A percentile compares a stretch with the other conserved stretches of the same genome.
Conservation (phyloP, 768 basidiomycete species). For the Rhodocollybia butyracea region DNA sequence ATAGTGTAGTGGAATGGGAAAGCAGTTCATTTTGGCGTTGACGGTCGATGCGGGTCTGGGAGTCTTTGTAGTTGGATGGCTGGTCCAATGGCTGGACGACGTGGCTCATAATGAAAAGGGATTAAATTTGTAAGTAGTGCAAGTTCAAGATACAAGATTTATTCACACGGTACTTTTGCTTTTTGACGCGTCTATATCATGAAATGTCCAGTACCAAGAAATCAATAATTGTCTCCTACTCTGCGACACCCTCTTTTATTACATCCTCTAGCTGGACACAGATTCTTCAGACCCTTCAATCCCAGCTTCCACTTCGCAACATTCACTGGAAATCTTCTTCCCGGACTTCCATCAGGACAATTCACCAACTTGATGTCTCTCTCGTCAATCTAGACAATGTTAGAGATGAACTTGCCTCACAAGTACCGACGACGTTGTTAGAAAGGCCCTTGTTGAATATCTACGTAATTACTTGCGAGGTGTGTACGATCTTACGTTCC, state of each 20-base stretch:
- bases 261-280: constrained; percentile 74
- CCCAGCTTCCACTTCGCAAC: constrained; percentile 81
- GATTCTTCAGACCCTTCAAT: constrained; percentile 57
- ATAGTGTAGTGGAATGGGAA: constrained; percentile 82
- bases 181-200: neutral
- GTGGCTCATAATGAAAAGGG: constrained; percentile 46
- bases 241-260: constrained; percentile 59
- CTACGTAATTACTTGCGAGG: constrained; percentile 87
- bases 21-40: constrained; percentile 79
- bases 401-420: constrained; percentile 72
- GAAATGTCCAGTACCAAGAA: constrained; percentile 21
- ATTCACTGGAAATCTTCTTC: constrained; percentile 88
- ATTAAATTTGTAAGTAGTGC: constrained; percentile 3
- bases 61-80: constrained; percentile 97
- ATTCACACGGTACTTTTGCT: constrained; percentile 20
- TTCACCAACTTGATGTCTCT: constrained; percentile 71
- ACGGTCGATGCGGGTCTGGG: constrained; percentile 77
- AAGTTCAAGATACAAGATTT: constrained; percentile 6
- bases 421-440: constrained; percentile 72
- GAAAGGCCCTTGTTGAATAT: constrained; percentile 87
- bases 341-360: constrained; percentile 23
- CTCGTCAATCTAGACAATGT: constrained; percentile 65
- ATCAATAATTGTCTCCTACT: constrained; percentile 65
- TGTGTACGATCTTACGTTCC: constrained; percentile 25
- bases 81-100: constrained; percentile 84